phyloP scores from a whole-genome alignment of 2,329 filamentous ascomycete genomes.

The Calonectria pteridis region DNA sequence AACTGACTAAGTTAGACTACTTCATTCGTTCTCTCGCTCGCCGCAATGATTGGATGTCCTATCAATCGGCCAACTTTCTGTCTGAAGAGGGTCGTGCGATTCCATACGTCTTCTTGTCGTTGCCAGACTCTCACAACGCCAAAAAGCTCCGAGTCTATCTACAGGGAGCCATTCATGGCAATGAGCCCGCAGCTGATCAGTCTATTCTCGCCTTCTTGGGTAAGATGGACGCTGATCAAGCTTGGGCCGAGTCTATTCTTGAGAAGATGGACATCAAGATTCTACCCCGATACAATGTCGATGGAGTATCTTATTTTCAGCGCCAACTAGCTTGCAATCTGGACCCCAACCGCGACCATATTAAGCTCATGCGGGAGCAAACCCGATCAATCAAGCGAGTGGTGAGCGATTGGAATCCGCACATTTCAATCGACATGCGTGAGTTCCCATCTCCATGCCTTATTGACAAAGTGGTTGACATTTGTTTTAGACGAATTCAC shows the following conservation, averaged over 20 bases:
- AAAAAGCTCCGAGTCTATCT: neutral
- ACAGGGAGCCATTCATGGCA: neutral
- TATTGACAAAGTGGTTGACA: no score
- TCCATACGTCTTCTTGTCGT: neutral
- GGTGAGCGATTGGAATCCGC: neutral
- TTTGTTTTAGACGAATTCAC: neutral
- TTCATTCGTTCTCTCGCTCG: neutral
- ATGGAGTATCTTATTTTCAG: constrained; percentile 1
- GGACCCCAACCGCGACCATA: neutral
- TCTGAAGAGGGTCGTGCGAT: neutral
- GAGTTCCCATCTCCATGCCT: neutral
- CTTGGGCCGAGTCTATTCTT: neutral
- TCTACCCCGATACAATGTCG: neutral
- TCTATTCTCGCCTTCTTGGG: neutral
- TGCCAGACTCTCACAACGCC: neutral
- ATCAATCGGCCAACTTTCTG: neutral
- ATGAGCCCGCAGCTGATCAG: neutral
- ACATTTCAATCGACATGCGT: constrained; percentile 2
- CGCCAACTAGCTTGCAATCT: neutral
- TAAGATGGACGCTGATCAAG: neutral
- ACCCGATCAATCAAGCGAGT: neutral
- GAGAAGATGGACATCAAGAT: constrained; percentile 4
- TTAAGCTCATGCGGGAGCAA: neutral
- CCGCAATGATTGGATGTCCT: neutral
- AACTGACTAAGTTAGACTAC: neutral